Base-by-base conservation (phyloP, 148 eudicot species). In the Vaccinium myrtillus region DNA sequence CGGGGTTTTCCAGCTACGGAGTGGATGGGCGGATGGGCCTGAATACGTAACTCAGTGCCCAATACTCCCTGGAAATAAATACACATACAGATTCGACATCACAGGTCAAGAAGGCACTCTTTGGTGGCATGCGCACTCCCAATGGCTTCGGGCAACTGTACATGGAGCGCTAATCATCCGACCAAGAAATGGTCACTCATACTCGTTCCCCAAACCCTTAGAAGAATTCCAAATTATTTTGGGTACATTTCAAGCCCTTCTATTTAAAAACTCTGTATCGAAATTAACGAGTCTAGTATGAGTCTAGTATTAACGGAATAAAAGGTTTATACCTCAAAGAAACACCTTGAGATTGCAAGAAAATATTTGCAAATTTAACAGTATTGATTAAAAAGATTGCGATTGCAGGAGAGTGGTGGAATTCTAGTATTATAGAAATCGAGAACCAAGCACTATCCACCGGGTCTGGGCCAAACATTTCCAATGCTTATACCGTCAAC, bases 121-220 rank as follows among this genome's bases (percentile, higher is more conserved):
- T 11, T 95, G 95, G 94, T 95, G 98, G 98, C 98, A 95, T 63
- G 95, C 98, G 6, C 98, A 95, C 67, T 90, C 89, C 54, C 80
- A 83, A 15, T 92, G 94, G 93, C 92, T 92, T 18, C 92, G 98
- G 9, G 98, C 98, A 5, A 95, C 98, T 0, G 98, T 95, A 23
- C 82, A 95, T 80, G 98, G 98, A 2, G 98, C 91, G 1, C 85
- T 95, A 48, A 74, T 95, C 23, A 90, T 95, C 79, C 92, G 87
- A 30, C 98, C 98, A 0, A 90, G 85, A 83, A 50, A 53, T 1
- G 95, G 98, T 5, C 83, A 67, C 0, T n/a, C 88, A 0, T 94
- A 94, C 67, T 95, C 98, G 18, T 95, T 92, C 56, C 92, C 92
- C 19, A 90, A 90, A n/a, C 96, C 98, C 8, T 56, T 86, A 16